Base-by-base conservation (phyloP, 2,329 filamentous ascomycete genomes). In the Venturia nashicola region DNA sequence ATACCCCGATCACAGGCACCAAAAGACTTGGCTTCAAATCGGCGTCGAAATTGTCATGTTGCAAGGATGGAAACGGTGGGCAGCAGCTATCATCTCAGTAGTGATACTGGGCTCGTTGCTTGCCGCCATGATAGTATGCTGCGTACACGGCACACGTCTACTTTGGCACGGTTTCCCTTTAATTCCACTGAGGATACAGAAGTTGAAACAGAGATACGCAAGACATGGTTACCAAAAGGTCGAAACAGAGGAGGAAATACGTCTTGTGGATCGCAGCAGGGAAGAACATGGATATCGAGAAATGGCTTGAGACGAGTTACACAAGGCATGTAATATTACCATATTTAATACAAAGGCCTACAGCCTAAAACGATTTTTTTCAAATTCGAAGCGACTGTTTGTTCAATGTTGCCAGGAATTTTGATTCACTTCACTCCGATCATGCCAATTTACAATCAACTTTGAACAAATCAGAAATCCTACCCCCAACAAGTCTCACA, bases 1-100 rank as follows among this genome's bases (percentile, higher is more conserved):
- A 60, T 96, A 39, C 27, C 60, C 42, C 5, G 60, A 62, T 51
- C 43, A 51, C n/a, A 43, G n/a, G 9, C 43, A 62, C 32, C 8
- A 18, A 8, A 43, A 62, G 11, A 11, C 40, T 18, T 62, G 60
- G 60, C n/a, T 62, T n/a, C 39, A 62, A 36, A 34, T 43, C 3
- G 60, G 42, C 5, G 20, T 51, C 23, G 20, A 51, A 16, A 51
- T 51, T 9, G 20, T 51, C 46, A 51, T 51, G 46, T 51, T 51
- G 20, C 14, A 27, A 27, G 46, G 46, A 51, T 51, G 46, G 46
- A 51, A 51, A 51, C 46, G 46, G 9, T 51, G 46, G 46, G 46
- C 46, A 16, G 20, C 46, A 27, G 46, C 46, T 14, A 27, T 27
- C 11, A 51, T 51, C 20, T 20, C 46, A 51, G 12, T 51, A 14